A percentile compares a stretch with the other conserved stretches of the same genome.
Conservation (phyloP, 2,329 filamentous ascomycete species). For the Clathrospora elynae region DNA sequence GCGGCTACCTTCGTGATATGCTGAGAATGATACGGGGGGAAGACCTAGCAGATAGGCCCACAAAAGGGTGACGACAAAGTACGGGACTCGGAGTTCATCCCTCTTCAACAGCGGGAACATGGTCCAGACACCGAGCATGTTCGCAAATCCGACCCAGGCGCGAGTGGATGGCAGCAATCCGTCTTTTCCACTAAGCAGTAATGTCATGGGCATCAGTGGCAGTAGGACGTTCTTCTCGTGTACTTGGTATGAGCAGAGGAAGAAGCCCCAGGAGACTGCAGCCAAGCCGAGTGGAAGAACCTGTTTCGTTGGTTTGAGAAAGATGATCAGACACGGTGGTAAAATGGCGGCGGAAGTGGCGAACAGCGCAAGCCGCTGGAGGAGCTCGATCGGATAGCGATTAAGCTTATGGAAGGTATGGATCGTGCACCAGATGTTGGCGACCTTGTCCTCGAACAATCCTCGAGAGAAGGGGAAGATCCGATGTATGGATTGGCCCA, state of each 20-base stretch:
- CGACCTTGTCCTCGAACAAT: conserved; percentile 97
- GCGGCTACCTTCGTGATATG: conserved; percentile 61
- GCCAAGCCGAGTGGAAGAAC: conserved; percentile 81
- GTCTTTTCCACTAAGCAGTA: conserved; percentile 77
- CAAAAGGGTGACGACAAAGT: conserved; percentile 79
- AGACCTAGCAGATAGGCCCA: conserved; percentile 92
- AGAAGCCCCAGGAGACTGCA: conserved; percentile 92
- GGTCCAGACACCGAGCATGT: conserved; percentile 87
- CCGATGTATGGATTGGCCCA: conserved; percentile 85
- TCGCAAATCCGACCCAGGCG: conserved; percentile 95
- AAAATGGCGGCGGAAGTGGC: conserved; percentile 77
- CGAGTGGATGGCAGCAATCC: conserved; percentile 77
- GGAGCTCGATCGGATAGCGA: conserved; percentile 69
- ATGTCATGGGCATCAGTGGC: conserved; percentile 89
- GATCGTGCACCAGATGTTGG: conserved; percentile 95
- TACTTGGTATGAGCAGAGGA: conserved; percentile 96
- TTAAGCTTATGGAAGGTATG: conserved; percentile 89
- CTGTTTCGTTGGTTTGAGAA: conserved; percentile 75
- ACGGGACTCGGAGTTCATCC: conserved; percentile 83
- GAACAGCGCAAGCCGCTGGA: conserved; percentile 76
- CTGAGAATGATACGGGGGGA: conserved; percentile 73
- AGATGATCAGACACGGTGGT: conserved; percentile 78
- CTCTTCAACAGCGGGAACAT: conserved; percentile 89
- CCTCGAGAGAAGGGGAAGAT: conserved; percentile 96
- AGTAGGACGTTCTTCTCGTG: conserved; percentile 97